Evolutionary conservation across 192 early-diverging fungal species (phyloP), one percentile per base, ranked within the genome.

Genomic region (Oehlia diaphana): DNA sequence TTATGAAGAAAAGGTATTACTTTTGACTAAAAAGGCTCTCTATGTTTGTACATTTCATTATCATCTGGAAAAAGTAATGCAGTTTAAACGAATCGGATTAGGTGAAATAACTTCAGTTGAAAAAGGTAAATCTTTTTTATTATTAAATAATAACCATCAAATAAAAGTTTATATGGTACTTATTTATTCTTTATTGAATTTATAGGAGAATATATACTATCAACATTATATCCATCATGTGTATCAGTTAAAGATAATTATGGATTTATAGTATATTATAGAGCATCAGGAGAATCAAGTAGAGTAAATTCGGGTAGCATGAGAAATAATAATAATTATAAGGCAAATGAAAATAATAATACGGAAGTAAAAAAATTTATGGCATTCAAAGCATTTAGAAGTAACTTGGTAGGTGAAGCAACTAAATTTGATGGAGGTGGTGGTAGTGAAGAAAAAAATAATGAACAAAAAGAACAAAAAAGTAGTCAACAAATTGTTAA

Each of bases 1-100:
- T 9, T 88, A 88, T 47, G 88, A 89, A 75, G 92, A 94, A 80
- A 90, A 92, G 80, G 89, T 94, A 16, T 82, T 94, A 6, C 79
- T 92, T 0, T 74, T 94, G 28, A 92, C 93, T 0, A 82, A 87
- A 44, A 85, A 85, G 39, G 92, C 93, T 0, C 76, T 94, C 1
- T 93, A 93, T 78, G 82, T 94, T 23, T 94, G 93, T 78, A 86
- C 89, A 23, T 92, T 90, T 44, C 87, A 92, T 81, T 90, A 92
- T 67, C 87, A 88, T 75, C 80, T 91, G 78, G 91, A 92, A 72
- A 92, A 93, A 79, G 90, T 92, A 0, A 82, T 91, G 0, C 87
- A 92, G 82, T 92, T 91, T 68, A 83, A 88, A 72, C 80, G 91
- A 49, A 81, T 94, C 37, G 90, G 84, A 35, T 81, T 94, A 9